These are phyloP conservation scores for Diplodia seriata DNA, from an alignment of 2,329 filamentous ascomycete species.

Conservation along the genomic window DNA sequence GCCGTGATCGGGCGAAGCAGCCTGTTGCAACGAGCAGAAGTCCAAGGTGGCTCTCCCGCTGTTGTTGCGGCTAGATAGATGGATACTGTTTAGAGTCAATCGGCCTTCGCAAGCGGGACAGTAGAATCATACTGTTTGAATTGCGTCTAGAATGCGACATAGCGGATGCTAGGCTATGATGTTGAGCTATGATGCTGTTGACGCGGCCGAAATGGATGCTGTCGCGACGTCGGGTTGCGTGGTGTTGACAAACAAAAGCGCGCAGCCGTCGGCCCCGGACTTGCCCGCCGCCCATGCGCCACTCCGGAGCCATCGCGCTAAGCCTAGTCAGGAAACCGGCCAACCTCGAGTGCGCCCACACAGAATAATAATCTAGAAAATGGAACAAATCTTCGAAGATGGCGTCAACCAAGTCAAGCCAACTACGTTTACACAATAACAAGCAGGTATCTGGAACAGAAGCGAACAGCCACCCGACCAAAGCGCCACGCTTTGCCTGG, in stretches of 20 bases:
- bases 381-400: background rate
- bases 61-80: background rate
- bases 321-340: background rate
- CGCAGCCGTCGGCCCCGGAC: background rate
- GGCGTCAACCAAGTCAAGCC: background rate
- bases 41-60: conserved; percentile 44
- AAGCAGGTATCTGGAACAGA: conserved; percentile 5
- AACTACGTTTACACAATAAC: conserved; percentile 11
- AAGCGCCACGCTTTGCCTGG: conserved; percentile 1
- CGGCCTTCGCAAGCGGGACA: background rate
- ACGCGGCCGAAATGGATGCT: background rate
- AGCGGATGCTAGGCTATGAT: conserved; percentile 19
- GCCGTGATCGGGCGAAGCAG: conserved; percentile 52
- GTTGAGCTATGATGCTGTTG: conserved; percentile 14
- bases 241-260: conserved; percentile 27
- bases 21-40: conserved; percentile 52
- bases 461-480: background rate
- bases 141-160: background rate
- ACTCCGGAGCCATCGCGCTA: background rate
- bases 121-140: background rate
- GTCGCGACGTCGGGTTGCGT: conserved; percentile 1
- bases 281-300: background rate
- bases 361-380: background rate
- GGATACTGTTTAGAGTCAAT: conserved; percentile 2
- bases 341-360: background rate